Base-by-base conservation (phyloP, 805 yeast genomes). In the Candida ipomoeae region DNA sequence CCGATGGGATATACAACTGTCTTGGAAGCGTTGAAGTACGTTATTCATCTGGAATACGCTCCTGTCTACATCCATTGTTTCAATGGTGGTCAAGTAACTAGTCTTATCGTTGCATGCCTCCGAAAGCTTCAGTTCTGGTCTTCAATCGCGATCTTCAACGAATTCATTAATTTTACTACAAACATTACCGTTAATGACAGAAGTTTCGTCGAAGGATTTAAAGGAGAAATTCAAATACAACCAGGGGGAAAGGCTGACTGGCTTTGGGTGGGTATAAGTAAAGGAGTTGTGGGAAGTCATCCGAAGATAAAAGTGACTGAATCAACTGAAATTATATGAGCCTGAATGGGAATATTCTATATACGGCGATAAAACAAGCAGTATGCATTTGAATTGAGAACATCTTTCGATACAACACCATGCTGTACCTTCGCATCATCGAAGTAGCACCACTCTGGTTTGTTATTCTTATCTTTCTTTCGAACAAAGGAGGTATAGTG, bases 101-200 rank as follows among this genome's bases (percentile, higher is more conserved):
- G 92, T 21, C 71, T 94, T 42, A 82, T 89, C 1, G 79, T 92
- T 21, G 98, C 97, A 3, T 90, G 97, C 63, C 69, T 90, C 36
- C 69, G 99, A 34, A 87, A 87, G 57, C 69, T 87, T 17, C 86
- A 89, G 23, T 82, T 85, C 58, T 94, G 99, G 99, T 84, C 94
- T 8, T 79, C 87, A 6, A 88, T 89, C 2, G 84, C 97, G 0
- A 90, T 92, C 13, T 82, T 87, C 59, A 88, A 85, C 55, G 99
- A 92, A 68, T 91, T 87, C 60, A 77, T 86, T 39, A 81, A 83
- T 49, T 91, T 81, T 64, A 80, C 91, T 7, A 83, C 88, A 14
- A 83, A 84, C 47, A 82, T 89, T 32, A 90, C 90, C 40, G 81
- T 88, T 40, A 86, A 87, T 55, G 98, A 92, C 64, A 74, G 96